Conservation (phyloP, 257 asterid genomes). For the Voacanga thouarsii region DNA sequence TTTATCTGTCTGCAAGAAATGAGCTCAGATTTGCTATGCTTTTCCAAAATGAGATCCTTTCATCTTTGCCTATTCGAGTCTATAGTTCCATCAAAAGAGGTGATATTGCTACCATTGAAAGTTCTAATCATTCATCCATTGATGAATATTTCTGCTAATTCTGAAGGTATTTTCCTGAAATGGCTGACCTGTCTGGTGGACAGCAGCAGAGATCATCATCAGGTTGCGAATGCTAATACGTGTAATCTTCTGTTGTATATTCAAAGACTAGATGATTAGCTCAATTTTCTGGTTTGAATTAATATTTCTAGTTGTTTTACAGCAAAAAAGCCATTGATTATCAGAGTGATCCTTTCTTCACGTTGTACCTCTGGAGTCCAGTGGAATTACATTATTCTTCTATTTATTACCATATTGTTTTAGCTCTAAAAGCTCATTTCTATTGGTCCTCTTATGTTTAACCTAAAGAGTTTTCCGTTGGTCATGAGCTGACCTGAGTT, state of each 20-base stretch:
- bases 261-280: not conserved
- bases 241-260: not conserved
- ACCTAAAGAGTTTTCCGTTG: not conserved
- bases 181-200: conserved; percentile 10
- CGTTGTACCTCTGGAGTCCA: too few relatives aligned
- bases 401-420: too few relatives aligned
- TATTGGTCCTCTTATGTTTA: not conserved
- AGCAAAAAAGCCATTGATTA: not conserved
- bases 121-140: not conserved
- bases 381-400: not conserved
- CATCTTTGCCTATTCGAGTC: too few relatives aligned
- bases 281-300: not conserved
- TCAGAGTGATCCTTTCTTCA: too few relatives aligned
- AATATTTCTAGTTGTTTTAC: not conserved
- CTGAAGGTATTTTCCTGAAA: conserved; percentile 13
- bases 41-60: too few relatives aligned
- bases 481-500: too few relatives aligned
- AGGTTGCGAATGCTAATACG: conserved; percentile 11
- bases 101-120: not conserved
- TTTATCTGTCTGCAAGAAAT: too few relatives aligned
- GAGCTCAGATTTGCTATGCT: too few relatives aligned
- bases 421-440: not conserved
- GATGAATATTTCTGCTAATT: not conserved
- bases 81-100: not conserved
- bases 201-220: conserved; percentile 11